Evolutionary conservation across 2,329 filamentous ascomycete species (phyloP), one percentile per base, ranked within the genome.

Genomic region (Alternaria hordeiaustralica): DNA sequence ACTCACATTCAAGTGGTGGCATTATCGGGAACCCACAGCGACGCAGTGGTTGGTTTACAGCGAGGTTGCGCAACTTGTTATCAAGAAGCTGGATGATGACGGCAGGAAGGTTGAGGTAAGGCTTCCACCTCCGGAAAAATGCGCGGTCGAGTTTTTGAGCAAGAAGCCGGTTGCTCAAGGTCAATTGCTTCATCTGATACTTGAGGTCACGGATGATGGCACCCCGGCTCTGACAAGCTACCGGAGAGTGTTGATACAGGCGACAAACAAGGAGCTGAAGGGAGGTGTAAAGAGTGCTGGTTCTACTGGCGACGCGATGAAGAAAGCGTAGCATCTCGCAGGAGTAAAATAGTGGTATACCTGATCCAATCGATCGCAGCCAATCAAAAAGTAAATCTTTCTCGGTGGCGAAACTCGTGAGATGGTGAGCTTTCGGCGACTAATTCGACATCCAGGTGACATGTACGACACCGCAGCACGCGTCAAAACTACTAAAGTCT

Each of bases 1-100:
- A 5, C 70, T 86, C 18, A 79, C 75, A 5, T 86, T 83, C 75
- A 81, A 80, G 53, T 86, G 85, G 85, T 85, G 80, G 72, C 84
- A 86, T 41, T 87, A 87, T 70, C 73, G 76, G 41, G 79, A 82
- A 46, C 74, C 79, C 4, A 80, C 75, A 2, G 80, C 82, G 1
- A 80, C 81, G 3, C 83, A 86, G 63, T 84, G 82, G 77, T 75
- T 70, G 44, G 75, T 81, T 3, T 74, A 78, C 21, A 70, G 78
- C 3, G 79, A 84, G 61, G 80, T 84, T 5, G 75, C 80, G 1
- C 77, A 82, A 46, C 68, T 84, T 0, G 71, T 68, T 13, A 78
- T 80, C 30, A 73, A 76, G 55, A 70, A 73, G 23, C 55, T 78
- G 0, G 74, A 79, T 25, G 60, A 58, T 1, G 70, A 76, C 33